Percentiles rank a stretch among this genome's conserved stretches.
phyloP scores from a whole-genome alignment of 805 yeast genomes.

The Scheffersomyces coipomensis region DNA sequence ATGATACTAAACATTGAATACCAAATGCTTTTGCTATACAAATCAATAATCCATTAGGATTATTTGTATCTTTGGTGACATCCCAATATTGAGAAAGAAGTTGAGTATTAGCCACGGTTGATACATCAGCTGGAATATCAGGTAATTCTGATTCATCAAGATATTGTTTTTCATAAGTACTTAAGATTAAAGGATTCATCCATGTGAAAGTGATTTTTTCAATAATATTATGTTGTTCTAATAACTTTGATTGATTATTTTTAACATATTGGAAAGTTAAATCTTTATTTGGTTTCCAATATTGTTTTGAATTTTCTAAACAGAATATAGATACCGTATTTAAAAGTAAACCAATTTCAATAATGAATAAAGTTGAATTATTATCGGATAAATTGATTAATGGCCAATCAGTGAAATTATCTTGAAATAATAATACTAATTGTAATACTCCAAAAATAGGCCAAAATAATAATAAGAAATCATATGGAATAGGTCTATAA shows the following conservation, averaged over 20 bases:
- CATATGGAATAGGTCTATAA: slow-evolving; percentile 17
- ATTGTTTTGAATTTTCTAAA: slow-evolving; percentile 32
- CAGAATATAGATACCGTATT: slow-evolving; percentile 30
- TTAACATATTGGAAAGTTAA: slow-evolving; percentile 27
- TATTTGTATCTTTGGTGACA: no score
- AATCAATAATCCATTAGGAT: slow-evolving; percentile 8
- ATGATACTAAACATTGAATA: slow-evolving; percentile 15
- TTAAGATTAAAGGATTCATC: slow-evolving; percentile 45
- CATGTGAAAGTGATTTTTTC: slow-evolving; percentile 44
- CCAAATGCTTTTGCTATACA: slow-evolving; percentile 28
- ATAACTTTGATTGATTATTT: slow-evolving; percentile 13
- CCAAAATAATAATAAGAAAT: slow-evolving; percentile 27
- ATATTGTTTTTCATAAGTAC: slow-evolving; percentile 36
- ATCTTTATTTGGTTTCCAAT: slow-evolving; percentile 41
- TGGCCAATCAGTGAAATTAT: slow-evolving; percentile 21
- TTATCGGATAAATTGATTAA: slow-evolving; percentile 10
- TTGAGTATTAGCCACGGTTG: slow-evolving; percentile 17
- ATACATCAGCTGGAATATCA: slow-evolving; percentile 21
- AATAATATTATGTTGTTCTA: slow-evolving; percentile 28
- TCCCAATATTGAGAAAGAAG: slow-evolving; percentile 17
- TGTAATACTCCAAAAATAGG: slow-evolving; percentile 19
- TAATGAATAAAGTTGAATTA: slow-evolving; percentile 4
- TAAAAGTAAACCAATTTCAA: slow-evolving; percentile 25
- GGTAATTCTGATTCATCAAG: slow-evolving; percentile 33
- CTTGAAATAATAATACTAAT: slow-evolving; percentile 22